Evolutionary conservation across 1,139 yeast species (phyloP), one percentile per base, ranked within the genome.

Genomic region (Debaryomyces sp.): DNA sequence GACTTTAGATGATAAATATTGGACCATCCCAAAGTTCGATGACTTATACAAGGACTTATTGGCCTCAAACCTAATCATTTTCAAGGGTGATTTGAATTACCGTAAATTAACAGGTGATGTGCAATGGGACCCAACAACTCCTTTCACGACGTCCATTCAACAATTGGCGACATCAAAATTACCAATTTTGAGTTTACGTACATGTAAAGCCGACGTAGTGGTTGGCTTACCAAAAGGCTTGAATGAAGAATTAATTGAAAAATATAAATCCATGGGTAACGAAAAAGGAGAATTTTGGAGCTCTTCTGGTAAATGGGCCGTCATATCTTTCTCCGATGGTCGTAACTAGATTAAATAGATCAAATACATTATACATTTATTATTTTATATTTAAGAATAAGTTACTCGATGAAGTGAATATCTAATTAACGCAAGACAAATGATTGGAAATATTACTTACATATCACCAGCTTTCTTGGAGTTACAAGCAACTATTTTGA

Each of bases 401-500:
- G 15, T 17, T 17, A 32, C 35, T 32, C 21, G 22, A 10, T n/a
- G 3, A 4, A 23, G 24, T 18, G 27, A 24, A 18, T 35, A 35
- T 42, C 26, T n/a, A 37, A 17, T 13, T n/a, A 17, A 23, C 27
- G 21, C 7, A n/a, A 15, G 22, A 22, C 40, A 36, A 34, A 12
- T 10, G 12, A 6, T 22, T 10, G 5, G 8, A 23, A 15, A 12
- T 26, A 10, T n/a, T n/a, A 12, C 23, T 40, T 32, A 50, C 27
- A 43, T 41, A 29, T 87, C 94, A 37, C 90, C 92, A 22, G 92
- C 86, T 70, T 84, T 85, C 63, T 87, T 81, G 13, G 91, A 81
- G 63, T 87, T 89, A 70, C 99, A 94, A n/a, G 99, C 99, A 50
- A 94, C 99, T 54, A 94, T 94, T 70, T 92, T 90, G 64, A 95